phyloP scores from a whole-genome alignment of 1,284 basidiomycete genomes.

The Chalciporus sp. region DNA sequence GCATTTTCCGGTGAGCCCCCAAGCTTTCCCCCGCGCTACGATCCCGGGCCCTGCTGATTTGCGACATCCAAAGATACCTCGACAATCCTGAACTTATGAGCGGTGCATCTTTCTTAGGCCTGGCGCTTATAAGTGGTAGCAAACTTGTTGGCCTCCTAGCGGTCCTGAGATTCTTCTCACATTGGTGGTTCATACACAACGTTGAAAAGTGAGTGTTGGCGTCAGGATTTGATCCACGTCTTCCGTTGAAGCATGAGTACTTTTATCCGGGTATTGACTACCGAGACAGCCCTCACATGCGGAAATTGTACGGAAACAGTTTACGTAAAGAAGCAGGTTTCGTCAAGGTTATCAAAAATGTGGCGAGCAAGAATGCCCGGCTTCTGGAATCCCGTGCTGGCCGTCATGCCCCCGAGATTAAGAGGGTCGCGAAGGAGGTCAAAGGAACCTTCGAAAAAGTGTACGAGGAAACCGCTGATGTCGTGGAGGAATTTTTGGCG shows the following conservation, averaged over 20 bases:
- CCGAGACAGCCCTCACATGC: slow-evolving; percentile 87
- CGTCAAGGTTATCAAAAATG: slow-evolving; percentile 93
- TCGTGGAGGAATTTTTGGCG: slow-evolving; percentile 89
- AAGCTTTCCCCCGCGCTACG: background rate
- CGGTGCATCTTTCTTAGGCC: slow-evolving; percentile 92
- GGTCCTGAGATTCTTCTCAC: slow-evolving; percentile 79
- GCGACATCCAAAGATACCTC: slow-evolving; percentile 25
- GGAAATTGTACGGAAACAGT: slow-evolving; percentile 90
- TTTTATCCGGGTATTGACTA: background rate
- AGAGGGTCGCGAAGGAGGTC: slow-evolving; percentile 85
- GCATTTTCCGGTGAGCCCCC: slow-evolving; percentile 80
- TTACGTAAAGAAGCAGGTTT: slow-evolving; percentile 94
- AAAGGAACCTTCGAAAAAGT: slow-evolving; percentile 94
- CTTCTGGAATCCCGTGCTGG: slow-evolving; percentile 69
- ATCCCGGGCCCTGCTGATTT: slow-evolving; percentile 2
- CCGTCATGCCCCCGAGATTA: slow-evolving; percentile 74
- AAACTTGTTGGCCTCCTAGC: slow-evolving; percentile 87
- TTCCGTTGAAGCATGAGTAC: background rate
- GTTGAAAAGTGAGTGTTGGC: slow-evolving; percentile 79
- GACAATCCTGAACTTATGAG: slow-evolving; percentile 98
- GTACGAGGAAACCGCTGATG: slow-evolving; percentile 88
- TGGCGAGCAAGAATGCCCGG: slow-evolving; percentile 80
- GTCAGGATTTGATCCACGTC: background rate
- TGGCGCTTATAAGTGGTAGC: slow-evolving; percentile 88
- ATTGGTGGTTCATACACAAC: slow-evolving; percentile 89